Evolutionary conservation across 495 filamentous ascomycete species (phyloP).

Genomic region (Aspergillus biplanus): DNA sequence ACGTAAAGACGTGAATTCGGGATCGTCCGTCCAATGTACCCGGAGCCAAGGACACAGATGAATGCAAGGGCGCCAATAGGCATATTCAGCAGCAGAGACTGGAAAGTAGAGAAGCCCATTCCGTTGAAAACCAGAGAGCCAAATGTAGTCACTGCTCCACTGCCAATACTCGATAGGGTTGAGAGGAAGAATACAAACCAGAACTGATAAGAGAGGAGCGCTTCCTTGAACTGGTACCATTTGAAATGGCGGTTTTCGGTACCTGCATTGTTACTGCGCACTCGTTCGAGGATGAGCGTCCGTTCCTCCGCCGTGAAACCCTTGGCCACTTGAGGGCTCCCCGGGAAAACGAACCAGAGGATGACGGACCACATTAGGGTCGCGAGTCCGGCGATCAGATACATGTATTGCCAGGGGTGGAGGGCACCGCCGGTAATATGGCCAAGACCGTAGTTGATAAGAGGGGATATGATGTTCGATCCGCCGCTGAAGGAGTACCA

Average conservation of each 20-base stretch:
- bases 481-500: slow-evolving; percentile 23
- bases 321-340: background rate
- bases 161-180: slow-evolving; percentile 4
- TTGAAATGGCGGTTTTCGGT: slow-evolving; percentile 14
- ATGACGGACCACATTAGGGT: slow-evolving; percentile 7
- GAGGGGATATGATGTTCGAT: slow-evolving; percentile 18
- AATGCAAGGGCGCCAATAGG: slow-evolving; percentile 16
- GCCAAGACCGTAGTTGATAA: slow-evolving; percentile 18
- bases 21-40: slow-evolving; percentile 16
- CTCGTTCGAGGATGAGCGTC: slow-evolving; percentile 3
- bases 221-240: slow-evolving; percentile 12
- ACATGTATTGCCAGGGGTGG: slow-evolving; percentile 11
- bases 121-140: slow-evolving; percentile 16
- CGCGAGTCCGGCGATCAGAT: slow-evolving; percentile 10
- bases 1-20: slow-evolving; percentile 15
- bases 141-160: slow-evolving; percentile 14
- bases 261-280: slow-evolving; percentile 17
- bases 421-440: slow-evolving; percentile 16
- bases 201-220: slow-evolving; percentile 12
- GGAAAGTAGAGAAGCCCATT: slow-evolving; percentile 18
- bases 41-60: slow-evolving; percentile 13
- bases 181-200: slow-evolving; percentile 20
- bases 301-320: slow-evolving; percentile 18
- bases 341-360: slow-evolving; percentile 15
- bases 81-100: slow-evolving; percentile 16